phyloP scores from a whole-genome alignment of 2,329 filamentous ascomycete genomes.

The Pseudogymnoascus sp. region DNA sequence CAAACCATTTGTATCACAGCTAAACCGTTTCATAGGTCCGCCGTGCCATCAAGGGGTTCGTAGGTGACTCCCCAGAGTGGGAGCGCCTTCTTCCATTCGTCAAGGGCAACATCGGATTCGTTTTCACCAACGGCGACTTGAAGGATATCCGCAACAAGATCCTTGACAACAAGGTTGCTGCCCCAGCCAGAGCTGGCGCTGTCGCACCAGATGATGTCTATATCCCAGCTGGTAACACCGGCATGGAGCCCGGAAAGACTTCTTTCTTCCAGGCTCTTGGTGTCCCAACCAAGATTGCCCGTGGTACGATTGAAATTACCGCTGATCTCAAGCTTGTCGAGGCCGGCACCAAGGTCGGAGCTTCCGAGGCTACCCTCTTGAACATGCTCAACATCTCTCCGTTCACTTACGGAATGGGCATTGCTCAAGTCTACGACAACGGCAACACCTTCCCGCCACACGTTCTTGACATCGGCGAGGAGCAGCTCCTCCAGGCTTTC shows the following conservation, averaged over 20 bases:
- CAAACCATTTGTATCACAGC: not conserved
- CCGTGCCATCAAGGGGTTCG: conserved; percentile 93
- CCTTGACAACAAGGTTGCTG: conserved; percentile 92
- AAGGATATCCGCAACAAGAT: conserved; percentile 92
- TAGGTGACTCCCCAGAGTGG: conserved; percentile 86
- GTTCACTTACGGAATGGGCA: conserved; percentile 98
- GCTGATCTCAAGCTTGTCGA: conserved; percentile 96
- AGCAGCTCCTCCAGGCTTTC: conserved; percentile 83
- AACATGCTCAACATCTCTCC: conserved; percentile 99
- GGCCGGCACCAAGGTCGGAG: conserved; percentile 86
- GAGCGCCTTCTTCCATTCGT: conserved; percentile 94
- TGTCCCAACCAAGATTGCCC: conserved; percentile 99
- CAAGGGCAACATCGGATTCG: conserved; percentile 97
- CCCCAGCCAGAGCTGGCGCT: conserved; percentile 95
- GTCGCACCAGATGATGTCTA: conserved; percentile 88
- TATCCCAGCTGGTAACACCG: conserved; percentile 96
- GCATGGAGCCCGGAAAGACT: conserved; percentile 99
- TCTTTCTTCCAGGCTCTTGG: conserved; percentile 99
- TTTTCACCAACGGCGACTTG: conserved; percentile 97
- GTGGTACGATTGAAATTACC: conserved; percentile 99
- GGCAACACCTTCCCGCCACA: conserved; percentile 81
- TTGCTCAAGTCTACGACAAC: conserved; percentile 93
- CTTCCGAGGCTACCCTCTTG: conserved; percentile 95
- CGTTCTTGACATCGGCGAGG: conserved; percentile 90
- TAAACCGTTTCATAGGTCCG: conserved; percentile 53